A percentile compares a stretch with the other conserved stretches of the same genome.
These are phyloP conservation scores for Brachypodium distachyon DNA, from an alignment of 202 grass and related monocot species.

Conservation along the genomic window DNA sequence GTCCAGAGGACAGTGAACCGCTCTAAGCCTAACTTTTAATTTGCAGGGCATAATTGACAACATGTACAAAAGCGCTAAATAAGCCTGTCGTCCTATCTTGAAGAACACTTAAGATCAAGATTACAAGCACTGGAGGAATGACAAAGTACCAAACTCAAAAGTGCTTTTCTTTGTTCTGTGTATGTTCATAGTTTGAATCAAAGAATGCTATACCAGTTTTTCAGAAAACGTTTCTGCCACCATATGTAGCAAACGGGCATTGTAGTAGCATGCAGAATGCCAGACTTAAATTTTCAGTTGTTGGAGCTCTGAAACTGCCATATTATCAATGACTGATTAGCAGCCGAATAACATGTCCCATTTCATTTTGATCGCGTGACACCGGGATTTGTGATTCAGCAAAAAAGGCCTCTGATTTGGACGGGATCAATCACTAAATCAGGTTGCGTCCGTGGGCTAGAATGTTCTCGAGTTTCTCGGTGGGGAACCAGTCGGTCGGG, in stretches of 20 bases:
- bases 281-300: neutral
- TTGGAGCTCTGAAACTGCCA: conserved; percentile 3
- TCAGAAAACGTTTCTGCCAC: neutral
- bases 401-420: too few species aligned
- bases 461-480: too few species aligned
- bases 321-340: neutral
- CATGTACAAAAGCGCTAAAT: conserved; percentile 59
- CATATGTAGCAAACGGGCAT: neutral
- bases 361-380: neutral
- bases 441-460: too few species aligned
- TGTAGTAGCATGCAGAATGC: neutral
- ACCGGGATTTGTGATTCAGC: neutral
- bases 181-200: conserved; percentile 14
- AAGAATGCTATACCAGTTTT: neutral
- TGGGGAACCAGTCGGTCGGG: too few species aligned
- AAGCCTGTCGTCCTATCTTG: neutral
- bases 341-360: neutral
- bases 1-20: neutral
- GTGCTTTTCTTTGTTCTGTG: neutral
- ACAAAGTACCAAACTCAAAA: neutral
- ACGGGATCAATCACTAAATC: too few species aligned
- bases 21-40: conserved; percentile 1
- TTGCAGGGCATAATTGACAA: conserved; percentile 50
- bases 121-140: neutral
- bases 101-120: neutral